Evolutionary conservation across 495 filamentous ascomycete genomes (phyloP), one percentile per base, ranked within the genome.

Genomic region (Talaromyces borbonicus): DNA sequence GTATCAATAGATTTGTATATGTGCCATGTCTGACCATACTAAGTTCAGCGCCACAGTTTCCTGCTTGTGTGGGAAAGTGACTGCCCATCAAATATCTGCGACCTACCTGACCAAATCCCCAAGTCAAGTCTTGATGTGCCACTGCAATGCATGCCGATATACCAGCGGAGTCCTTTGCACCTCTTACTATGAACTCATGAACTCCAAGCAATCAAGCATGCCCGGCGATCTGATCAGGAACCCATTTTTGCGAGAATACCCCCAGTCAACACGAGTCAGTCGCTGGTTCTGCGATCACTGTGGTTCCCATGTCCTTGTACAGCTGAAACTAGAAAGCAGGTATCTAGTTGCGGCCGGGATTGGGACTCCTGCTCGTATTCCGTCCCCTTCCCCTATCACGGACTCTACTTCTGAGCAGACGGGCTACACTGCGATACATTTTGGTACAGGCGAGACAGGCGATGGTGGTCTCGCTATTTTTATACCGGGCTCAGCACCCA

Each of bases 261-360:
- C 60, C 36, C 56, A 69, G 49, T 67, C 72, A 4, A 49, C 69
- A 9, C 55, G 68, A 16, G 37, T 74, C 8, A 71, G 65, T 15
- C 77, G 78, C n/a, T 75, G 77, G 51, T 85, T 85, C 59, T 89
- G 85, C 59, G 52, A 56, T n/a, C 77, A 60, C 11, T 90, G 84
- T 49, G 83, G 83, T 24, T 75, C 78, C 20, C 79, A 84, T 50
- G 64, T 80, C 50, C 79, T 83, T 43, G 54, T 59, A 4, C 57
- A 60, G 32, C 33, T 45, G 22, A 50, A 54, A 43, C 47, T 57
- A 3, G 52, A 42, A 5, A 66, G 58, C 8, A 61, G 56, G 23
- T 72, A 65, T 49, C 50, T 61, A 27, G 74, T 79, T 38, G 59
- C 55, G 20, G 72, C 59, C 22, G 71, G 67, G 33, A 55, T 73